Base-by-base conservation (phyloP, 768 basidiomycete species). In the Asterophora parasitica region DNA sequence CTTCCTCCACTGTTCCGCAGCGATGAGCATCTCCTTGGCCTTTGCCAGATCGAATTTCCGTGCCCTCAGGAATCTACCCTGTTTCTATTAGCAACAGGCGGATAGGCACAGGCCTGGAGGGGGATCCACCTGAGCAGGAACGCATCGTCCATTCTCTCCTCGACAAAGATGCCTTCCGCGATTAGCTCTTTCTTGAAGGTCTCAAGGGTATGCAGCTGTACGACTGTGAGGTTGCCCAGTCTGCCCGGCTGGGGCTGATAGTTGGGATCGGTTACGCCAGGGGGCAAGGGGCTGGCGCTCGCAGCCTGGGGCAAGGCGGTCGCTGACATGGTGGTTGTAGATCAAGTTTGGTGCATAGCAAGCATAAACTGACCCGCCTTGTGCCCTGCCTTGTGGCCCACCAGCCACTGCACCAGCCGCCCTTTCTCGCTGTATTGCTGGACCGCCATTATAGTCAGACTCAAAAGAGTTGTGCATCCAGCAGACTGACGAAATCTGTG, bases 1-100 rank as follows among this genome's bases (percentile, higher is more conserved):
- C 63, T 81, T 84, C 64, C 95, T 78, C 95, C 95, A 99, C 57
- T 92, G 69, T 66, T 97, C 93, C 44, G 81, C 81, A 33, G 73
- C 68, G 49, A 84, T 59, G 55, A 95, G 69, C 95, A 98, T 99
- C 57, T 69, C 67, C 71, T 92, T 95, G 8, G 92, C 78, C 63
- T 82, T 82, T 36, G 62, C 64, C 7, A 95, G 65, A 69, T 98
- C 92, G 55, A 97, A 99, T 67, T 88, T 93, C 56, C 96, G 77
- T 5, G 95, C 96, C 30, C 96, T 79, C 51, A 97, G 70, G 71
- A 95, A 99, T 60, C 93, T 91, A 3, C 15, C 20, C 4, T 7
- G 23, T 48, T 39, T 16, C 23, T 15, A 32, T 39, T 30, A 38
- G 13, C 39, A 7, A 26, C 39, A n/a, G 12, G 23, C n/a, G 23